Conservation (phyloP, 2,329 filamentous ascomycete genomes). For the Xylaria arbuscula region DNA sequence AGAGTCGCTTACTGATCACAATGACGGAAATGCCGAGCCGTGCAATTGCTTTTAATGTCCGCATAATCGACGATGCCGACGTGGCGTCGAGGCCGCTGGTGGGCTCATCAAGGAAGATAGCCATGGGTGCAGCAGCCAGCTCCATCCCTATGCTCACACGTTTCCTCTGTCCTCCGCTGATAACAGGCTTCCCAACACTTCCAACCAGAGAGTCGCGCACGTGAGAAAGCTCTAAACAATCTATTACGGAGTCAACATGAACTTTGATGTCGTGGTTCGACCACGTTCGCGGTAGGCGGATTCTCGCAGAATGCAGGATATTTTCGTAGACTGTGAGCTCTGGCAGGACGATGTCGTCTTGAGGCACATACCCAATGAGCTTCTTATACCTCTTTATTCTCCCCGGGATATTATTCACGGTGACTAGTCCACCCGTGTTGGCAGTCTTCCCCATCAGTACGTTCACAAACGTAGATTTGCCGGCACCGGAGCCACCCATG, state of each 20-base stretch:
- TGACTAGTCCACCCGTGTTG: conserved; percentile 61
- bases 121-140: conserved; percentile 66
- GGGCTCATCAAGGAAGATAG: conserved; percentile 65
- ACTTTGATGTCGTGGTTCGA: conserved; percentile 59
- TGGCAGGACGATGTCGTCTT: conserved; percentile 69
- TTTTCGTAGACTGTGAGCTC: conserved; percentile 72
- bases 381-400: conserved; percentile 66
- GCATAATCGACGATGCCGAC: conserved; percentile 66
- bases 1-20: conserved; percentile 55
- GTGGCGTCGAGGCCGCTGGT: conserved; percentile 66
- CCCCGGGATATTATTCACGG: conserved; percentile 63
- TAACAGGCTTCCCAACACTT: conserved; percentile 61
- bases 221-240: conserved; percentile 64
- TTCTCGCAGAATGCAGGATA: conserved; percentile 67
- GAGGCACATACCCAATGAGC: conserved; percentile 70
- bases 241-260: conserved; percentile 67
- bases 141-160: conserved; percentile 70
- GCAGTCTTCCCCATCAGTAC: conserved; percentile 69
- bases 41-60: conserved; percentile 64
- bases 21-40: conserved; percentile 67
- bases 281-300: conserved; percentile 65
- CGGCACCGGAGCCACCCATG: conserved; percentile 70
- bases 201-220: conserved; percentile 65
- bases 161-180: conserved; percentile 69
- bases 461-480: conserved; percentile 70